Evolutionary conservation across 225 moss, liverwort and hornwort species (phyloP).

Genomic region (Thuidium tamariscinum): DNA sequence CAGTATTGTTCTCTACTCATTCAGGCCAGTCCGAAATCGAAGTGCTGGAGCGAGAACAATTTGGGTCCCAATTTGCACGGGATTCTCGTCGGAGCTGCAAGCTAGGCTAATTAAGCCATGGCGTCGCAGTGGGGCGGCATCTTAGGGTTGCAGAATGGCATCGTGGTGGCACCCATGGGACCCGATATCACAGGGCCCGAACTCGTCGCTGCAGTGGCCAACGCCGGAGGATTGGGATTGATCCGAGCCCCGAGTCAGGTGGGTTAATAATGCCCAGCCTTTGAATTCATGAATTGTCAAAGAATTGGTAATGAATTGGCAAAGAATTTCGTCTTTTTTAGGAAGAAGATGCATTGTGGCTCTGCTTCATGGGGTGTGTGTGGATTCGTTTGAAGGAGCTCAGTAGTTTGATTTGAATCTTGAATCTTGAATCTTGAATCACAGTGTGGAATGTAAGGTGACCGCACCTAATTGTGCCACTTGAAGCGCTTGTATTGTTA

Average conservation of each 20-base stretch:
- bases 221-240: constrained; percentile 67
- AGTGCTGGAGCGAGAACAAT: neutral
- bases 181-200: constrained; percentile 67
- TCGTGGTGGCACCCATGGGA: constrained; percentile 65
- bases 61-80: neutral
- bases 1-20: neutral
- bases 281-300: neutral
- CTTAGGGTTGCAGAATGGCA: constrained; percentile 44
- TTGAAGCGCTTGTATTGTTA: neutral
- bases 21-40: neutral
- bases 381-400: neutral
- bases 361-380: neutral
- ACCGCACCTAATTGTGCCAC: too few species aligned
- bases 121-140: constrained; percentile 26
- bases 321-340: neutral
- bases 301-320: neutral
- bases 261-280: neutral
- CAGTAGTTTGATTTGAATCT: neutral
- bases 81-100: neutral
- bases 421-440: neutral
- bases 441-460: neutral
- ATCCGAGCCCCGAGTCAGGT: constrained; percentile 55
- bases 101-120: neutral
- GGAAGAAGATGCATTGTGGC: neutral
- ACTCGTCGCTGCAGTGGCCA: constrained; percentile 71